These are phyloP conservation scores for Sugiyamaella japonica DNA, from an alignment of 1,139 yeast genomes.

Conservation along the genomic window DNA sequence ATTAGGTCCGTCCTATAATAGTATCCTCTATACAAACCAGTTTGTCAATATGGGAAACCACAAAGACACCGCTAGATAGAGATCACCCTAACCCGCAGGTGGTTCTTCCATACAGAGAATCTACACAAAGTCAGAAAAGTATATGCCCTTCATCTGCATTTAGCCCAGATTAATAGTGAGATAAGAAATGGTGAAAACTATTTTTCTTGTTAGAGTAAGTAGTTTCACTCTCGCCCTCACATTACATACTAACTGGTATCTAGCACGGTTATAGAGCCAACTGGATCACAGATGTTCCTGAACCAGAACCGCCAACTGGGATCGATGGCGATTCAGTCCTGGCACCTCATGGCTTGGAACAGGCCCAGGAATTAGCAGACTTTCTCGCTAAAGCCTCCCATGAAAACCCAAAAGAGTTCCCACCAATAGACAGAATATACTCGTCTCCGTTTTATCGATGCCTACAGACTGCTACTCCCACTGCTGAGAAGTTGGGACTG, in stretches of 20 bases:
- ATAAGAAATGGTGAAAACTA: slow-evolving; percentile 28
- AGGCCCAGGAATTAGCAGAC: slow-evolving; percentile 70
- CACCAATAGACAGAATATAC: slow-evolving; percentile 57
- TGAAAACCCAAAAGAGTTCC: slow-evolving; percentile 41
- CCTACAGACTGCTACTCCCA: slow-evolving; percentile 73
- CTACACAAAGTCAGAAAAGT: no score
- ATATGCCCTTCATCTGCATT: no score
- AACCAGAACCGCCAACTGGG: slow-evolving; percentile 67
- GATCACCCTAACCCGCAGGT: no score
- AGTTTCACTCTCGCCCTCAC: background rate
- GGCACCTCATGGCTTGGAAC: slow-evolving; percentile 77
- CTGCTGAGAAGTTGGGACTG: slow-evolving; percentile 55
- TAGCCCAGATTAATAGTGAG: no score
- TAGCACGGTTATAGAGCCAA: slow-evolving; percentile 79
- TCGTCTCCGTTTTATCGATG: slow-evolving; percentile 90
- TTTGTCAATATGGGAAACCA: no score
- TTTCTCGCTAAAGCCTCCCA: slow-evolving; percentile 41
- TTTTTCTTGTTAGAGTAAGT: slow-evolving; percentile 29
- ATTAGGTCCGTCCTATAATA: no score
- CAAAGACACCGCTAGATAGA: no score
- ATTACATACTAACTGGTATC: slow-evolving; percentile 1
- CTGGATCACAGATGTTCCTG: slow-evolving; percentile 60
- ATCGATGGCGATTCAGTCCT: slow-evolving; percentile 79
- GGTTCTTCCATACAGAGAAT: no score
- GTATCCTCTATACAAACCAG: no score